A percentile compares a stretch with the other conserved stretches of the same genome.
Evolutionary conservation across 257 asterid species (phyloP).

Genomic region (Agastache rugosa): DNA sequence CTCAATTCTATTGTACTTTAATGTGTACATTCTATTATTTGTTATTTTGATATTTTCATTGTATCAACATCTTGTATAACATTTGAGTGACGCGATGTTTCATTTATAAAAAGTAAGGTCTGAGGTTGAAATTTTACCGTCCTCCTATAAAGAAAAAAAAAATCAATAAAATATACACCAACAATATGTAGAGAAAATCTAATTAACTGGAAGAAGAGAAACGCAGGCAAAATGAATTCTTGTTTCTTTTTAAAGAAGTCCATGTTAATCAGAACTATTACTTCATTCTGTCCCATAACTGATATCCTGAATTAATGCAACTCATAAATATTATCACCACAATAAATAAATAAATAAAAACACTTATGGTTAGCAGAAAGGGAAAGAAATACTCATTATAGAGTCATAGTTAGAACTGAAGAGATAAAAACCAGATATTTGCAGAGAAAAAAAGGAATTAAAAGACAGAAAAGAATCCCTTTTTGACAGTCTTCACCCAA

Average conservation of each 20-base stretch:
- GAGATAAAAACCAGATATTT: conserved; percentile 5
- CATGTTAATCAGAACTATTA: conserved; percentile 37
- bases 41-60: conserved; percentile 4
- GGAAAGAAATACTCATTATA: not conserved
- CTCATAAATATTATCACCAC: conserved; percentile 22
- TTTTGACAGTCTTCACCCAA: conserved; percentile 38
- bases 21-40: not conserved
- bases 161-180: not conserved
- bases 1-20: conserved; percentile 7
- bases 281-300: conserved; percentile 42
- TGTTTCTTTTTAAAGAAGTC: conserved; percentile 16
- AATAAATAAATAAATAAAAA: not conserved
- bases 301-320: conserved; percentile 40
- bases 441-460: conserved; percentile 12
- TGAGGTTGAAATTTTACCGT: not conserved
- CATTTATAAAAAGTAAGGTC: not conserved
- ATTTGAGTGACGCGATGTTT: not conserved
- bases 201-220: not conserved
- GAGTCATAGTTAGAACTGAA: not conserved
- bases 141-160: not conserved
- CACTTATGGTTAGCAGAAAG: not conserved
- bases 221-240: not conserved
- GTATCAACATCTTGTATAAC: not conserved
- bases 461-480: conserved; percentile 34
- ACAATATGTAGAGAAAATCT: not conserved